Evolutionary conservation across 148 eudicot species (phyloP).

Genomic region (Silene latifolia): DNA sequence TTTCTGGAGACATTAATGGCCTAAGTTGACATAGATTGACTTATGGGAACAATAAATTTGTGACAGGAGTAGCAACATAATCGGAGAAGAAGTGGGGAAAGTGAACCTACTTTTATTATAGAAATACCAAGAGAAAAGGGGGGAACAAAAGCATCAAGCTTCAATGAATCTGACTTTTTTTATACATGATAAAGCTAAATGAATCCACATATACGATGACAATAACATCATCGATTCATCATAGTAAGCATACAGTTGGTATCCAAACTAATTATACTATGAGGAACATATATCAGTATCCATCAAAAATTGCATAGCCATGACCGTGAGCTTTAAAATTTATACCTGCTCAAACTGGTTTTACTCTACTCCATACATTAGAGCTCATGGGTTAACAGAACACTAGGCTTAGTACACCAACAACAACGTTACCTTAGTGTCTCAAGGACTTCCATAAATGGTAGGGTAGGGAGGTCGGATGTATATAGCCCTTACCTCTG

Average conservation of each 20-base stretch:
- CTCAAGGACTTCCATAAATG: neutral
- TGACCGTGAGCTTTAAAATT: neutral
- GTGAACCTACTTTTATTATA: neutral
- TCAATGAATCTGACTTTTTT: neutral
- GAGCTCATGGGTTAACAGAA: neutral
- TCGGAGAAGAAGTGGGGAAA: neutral
- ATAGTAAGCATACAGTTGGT: neutral
- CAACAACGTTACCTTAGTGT: neutral
- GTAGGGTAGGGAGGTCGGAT: neutral
- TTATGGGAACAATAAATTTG: neutral
- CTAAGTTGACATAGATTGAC: neutral
- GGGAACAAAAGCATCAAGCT: neutral
- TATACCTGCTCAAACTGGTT: neutral
- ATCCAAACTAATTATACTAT: neutral
- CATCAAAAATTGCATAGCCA: neutral
- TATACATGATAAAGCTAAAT: neutral
- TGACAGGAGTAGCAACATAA: neutral
- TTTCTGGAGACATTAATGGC: neutral
- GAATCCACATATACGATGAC: neutral
- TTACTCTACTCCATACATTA: neutral
- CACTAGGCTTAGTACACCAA: neutral
- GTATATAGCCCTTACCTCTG: neutral
- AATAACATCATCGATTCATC: neutral
- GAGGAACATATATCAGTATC: neutral
- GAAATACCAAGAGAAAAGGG: neutral